Evolutionary conservation across 1,284 basidiomycete genomes (phyloP).

Genomic region (Sutorius eximius): DNA sequence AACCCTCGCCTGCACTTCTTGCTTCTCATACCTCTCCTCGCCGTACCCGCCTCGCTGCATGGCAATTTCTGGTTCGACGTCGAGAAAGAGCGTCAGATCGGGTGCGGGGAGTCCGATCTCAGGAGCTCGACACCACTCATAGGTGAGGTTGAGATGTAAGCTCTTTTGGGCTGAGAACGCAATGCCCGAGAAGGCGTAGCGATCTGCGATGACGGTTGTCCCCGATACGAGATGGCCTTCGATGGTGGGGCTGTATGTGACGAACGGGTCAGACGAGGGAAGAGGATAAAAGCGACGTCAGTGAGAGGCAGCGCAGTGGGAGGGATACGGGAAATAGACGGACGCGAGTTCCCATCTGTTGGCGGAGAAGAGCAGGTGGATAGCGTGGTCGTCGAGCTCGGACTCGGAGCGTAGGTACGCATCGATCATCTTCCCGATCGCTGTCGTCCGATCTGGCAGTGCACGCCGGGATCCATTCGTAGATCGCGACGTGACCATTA

Average conservation of each 20-base stretch:
- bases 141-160: conserved; percentile 41
- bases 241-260: conserved; percentile 59
- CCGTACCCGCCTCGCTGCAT: conserved; percentile 84
- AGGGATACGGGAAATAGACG: background rate
- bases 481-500: background rate
- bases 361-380: conserved; percentile 95
- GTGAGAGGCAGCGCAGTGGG: background rate
- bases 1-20: conserved; percentile 73
- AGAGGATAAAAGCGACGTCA: background rate
- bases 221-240: conserved; percentile 62
- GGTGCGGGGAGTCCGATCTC: conserved; percentile 87
- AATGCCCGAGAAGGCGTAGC: conserved; percentile 96
- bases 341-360: conserved; percentile 88
- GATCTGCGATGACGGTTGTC: conserved; percentile 82
- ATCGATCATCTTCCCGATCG: conserved; percentile 93
- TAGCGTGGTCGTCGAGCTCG: conserved; percentile 88
- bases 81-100: conserved; percentile 87
- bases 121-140: conserved; percentile 82
- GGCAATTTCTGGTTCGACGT: conserved; percentile 75
- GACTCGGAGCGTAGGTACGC: conserved; percentile 82
- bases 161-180: conserved; percentile 89
- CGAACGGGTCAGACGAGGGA: background rate
- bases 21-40: conserved; percentile 84
- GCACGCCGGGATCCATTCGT: background rate
- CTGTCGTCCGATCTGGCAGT: conserved; percentile 82